Base-by-base conservation (phyloP, 306 rosid species). In the Pterocarpus macrocarpus region DNA sequence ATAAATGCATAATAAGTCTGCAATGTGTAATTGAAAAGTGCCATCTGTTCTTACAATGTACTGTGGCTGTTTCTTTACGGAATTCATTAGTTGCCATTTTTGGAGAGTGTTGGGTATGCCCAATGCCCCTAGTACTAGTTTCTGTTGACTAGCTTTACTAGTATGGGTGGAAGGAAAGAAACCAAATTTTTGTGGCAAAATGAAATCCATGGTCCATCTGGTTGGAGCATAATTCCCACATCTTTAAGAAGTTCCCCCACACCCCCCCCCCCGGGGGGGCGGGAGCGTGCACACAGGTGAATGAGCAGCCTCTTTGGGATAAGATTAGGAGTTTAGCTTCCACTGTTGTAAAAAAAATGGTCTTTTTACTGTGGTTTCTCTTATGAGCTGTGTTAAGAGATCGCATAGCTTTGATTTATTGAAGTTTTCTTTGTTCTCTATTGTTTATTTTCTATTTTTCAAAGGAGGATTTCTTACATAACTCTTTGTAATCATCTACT, bases 31-130 rank as follows among this genome's bases (percentile, higher is more conserved):
- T 22, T 38, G 41, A 56, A 32, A 80, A 72, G 59, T 39, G 5
- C 58, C 43, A 9, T 30, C 41, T 43, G 69, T 63, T 30, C 59
- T 59, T 74, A 43, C 35, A 16, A 59, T 59, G 15, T 32, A 53
- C 14, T 36, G 38, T 58, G 62, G 59, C 44, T 43, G 69, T 61
- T 61, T 74, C 57, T 32, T 69, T 6, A 45, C 59, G n/a, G 58
- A 74, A 28, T 28, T 58, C 16, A 14, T 14, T 13, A 11, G 13
- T 15, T 59, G 69, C 59, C 55, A 12, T 41, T 57, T 47, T 38
- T 30, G 6, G 11, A 64, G 45, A 63, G 5, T 35, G 10, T 17
- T 13, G 49, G 70, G 32, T 36, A n/a, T 64, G 32, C 47, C 47
- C 33, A 8, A n/a, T 11, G 32, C 10, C 33, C 49, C 39, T n/a